Conservation (phyloP, 1,284 basidiomycete species). For the Hortiboletus rubellus region DNA sequence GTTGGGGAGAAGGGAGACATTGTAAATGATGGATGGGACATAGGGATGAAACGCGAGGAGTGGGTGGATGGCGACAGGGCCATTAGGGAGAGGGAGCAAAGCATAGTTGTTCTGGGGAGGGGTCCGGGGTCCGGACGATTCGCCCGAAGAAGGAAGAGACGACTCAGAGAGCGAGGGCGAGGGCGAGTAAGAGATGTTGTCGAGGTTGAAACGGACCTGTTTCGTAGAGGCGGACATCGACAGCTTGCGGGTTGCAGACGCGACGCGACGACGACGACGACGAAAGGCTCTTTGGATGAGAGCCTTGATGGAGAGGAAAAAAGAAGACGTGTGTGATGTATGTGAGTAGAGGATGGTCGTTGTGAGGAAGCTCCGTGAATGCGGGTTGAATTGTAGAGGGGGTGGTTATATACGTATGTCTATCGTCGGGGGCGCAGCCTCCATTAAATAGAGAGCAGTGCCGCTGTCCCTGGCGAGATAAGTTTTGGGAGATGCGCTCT, state of each 20-base stretch:
- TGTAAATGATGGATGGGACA: constrained; percentile 39
- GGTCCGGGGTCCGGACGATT: constrained; percentile 37
- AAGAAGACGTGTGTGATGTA: constrained; percentile 6
- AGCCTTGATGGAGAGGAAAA: constrained; percentile 11
- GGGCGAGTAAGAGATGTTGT: constrained; percentile 46
- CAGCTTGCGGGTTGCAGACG: constrained; percentile 18
- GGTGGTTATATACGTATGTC: constrained; percentile 19
- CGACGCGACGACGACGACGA: constrained; percentile 11
- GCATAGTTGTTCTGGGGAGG: constrained; percentile 35
- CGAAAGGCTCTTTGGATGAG: constrained; percentile 10
- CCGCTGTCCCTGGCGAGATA: constrained; percentile 20
- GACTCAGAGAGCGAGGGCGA: constrained; percentile 42
- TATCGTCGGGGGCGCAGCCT: constrained; percentile 30
- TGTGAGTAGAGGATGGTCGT: constrained; percentile 13
- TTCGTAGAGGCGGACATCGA: constrained; percentile 32
- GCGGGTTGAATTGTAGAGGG: constrained; percentile 2
- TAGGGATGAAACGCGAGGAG: constrained; percentile 44
- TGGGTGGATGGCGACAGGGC: constrained; percentile 42
- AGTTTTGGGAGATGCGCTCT: constrained; percentile 6
- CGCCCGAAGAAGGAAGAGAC: constrained; percentile 41
- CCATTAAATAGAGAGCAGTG: constrained; percentile 24
- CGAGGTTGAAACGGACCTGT: constrained; percentile 48
- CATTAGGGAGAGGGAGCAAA: constrained; percentile 25
- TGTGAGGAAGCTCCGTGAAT: constrained; percentile 1
- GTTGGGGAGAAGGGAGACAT: constrained; percentile 35